These are phyloP conservation scores for Thelonectria blattea DNA, from an alignment of 2,329 filamentous ascomycete species.

Conservation along the genomic window DNA sequence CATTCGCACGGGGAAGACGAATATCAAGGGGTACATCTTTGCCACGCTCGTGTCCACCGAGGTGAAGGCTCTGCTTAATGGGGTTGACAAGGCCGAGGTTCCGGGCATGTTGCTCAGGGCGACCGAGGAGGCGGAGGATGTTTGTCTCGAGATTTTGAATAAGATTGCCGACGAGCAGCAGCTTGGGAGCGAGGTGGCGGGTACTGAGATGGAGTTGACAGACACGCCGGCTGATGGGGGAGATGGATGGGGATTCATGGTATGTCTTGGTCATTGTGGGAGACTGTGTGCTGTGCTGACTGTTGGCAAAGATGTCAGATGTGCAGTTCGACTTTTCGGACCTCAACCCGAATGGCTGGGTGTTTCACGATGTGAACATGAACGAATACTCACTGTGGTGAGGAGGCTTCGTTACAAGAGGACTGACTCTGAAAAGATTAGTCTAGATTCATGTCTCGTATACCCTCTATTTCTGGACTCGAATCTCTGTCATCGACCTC, in stretches of 20 bases:
- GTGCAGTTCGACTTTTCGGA: constrained; percentile 5
- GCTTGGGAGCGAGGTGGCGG: not conserved
- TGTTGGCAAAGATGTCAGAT: constrained; percentile 2
- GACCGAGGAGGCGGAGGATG: constrained; percentile 45
- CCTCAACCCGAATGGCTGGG: constrained; percentile 6
- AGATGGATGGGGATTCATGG: constrained; percentile 38
- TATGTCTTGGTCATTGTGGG: constrained; percentile 9
- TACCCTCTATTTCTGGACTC: not conserved
- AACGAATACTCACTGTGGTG: constrained; percentile 6
- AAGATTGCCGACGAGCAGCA: constrained; percentile 30
- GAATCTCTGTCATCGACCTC: not conserved
- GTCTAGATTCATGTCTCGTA: too few relatives aligned
- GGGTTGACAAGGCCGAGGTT: constrained; percentile 44
- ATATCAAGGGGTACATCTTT: constrained; percentile 59
- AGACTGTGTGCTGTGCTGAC: not conserved
- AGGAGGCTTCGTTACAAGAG: not conserved
- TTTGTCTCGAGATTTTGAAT: constrained; percentile 44
- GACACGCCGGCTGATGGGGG: constrained; percentile 9
- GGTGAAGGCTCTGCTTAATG: constrained; percentile 49
- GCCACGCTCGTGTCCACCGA: constrained; percentile 41
- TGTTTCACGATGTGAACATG: not conserved
- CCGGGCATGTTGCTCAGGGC: constrained; percentile 43
- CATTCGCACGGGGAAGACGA: constrained; percentile 59
- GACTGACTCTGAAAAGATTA: too few relatives aligned
- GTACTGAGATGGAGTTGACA: not conserved